Base-by-base conservation (phyloP, 306 rosid genomes). In the Pterocarpus macrocarpus region DNA sequence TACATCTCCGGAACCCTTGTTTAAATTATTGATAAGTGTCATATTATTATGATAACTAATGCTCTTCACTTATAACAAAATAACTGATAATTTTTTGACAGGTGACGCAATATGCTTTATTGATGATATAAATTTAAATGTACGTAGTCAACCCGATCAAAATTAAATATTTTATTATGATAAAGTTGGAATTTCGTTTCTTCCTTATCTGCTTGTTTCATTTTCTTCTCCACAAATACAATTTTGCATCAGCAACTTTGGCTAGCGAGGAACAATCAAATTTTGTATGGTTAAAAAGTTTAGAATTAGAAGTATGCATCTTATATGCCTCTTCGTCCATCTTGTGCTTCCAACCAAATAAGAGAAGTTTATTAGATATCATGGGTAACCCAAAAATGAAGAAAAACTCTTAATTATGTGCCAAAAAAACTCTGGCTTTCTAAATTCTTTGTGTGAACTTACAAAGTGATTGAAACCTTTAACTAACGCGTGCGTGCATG, bases 401-500 rank as follows among this genome's bases (percentile, higher is more conserved):
- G 16, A 66, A 77, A 34, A 33, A 9, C 8, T 58, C 38, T 69
- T 12, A 13, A 22, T 17, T 22, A 22, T 22, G 28, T 22, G 28
- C 28, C 0, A 22, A 22, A 22, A 22, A 22, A 22, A 22, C 1
- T 22, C 28, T 22, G 28, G 28, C 1, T 22, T 22, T 43, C 5
- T 53, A 16, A 32, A 62, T 52, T 45, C 63, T 67, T 43, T 61
- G 43, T 13, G 38, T 57, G 12, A 45, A 80, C 53, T 66, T 49
- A 28, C 15, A n/a, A 71, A 85, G 52, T 76, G 72, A 76, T 50
- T 43, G 80, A 71, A 38, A 44, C 49, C 11, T 47, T 64, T 64
- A 71, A 80, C 49, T 52, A 64, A 73, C 73, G 15, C 39, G 55
- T 76, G 73, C 64, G 30, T 53, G 63, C 64, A 30, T 36, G 55